Base-by-base conservation (phyloP, 2,329 filamentous ascomycete species). In the Thermochaetoides dissita region DNA sequence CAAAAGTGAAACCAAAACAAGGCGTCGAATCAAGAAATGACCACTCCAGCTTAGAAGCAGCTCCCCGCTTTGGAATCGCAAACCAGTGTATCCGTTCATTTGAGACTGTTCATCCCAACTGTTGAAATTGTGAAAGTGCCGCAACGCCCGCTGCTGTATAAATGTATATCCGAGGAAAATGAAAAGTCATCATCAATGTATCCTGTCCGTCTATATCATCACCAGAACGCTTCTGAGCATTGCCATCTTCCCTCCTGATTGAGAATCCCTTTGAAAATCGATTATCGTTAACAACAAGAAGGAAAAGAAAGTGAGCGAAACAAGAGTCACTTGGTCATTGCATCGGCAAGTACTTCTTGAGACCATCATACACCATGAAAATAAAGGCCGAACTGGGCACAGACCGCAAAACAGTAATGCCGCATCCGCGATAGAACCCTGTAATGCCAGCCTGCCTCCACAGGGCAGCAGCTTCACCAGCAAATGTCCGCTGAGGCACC, bases 371-470 rank as follows among this genome's bases (percentile, higher is more conserved):
- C 47, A 96, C 79, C 47, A 91, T 88, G 57, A 98, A 98, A 46
- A 98, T 98, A 57, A 96, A 87, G 7, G 91, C 91, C n/a, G 88
- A 95, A 61, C 88, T 95, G 3, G 91, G 91, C 30, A 87, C 88
- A 32, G 87, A 83, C 46, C 91, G 76, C 30, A 79, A 69, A 37
- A 91, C 86, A 0, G 91, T 98, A 51, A 98, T 91, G 30, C 91
- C 91, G 55, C 91, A 98, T 3, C 91, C 91, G 41, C 89, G 78
- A 59, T 98, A 98, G 59, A 96, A 68, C 2, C 87, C 89, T 49
- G 75, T 80, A 12, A 96, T 46, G 0, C 91, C 91, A 46, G 88
- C 79, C 54, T 86, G 76, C 46, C 69, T 72, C 82, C 86, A 98
- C n/a, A 96, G 63, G 10, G 76, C 70, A 44, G 64, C 71, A 0